Evolutionary conservation across 176 grass and related monocot species (phyloP), one percentile per base, ranked within the genome.

Genomic region (Triticum urartu): DNA sequence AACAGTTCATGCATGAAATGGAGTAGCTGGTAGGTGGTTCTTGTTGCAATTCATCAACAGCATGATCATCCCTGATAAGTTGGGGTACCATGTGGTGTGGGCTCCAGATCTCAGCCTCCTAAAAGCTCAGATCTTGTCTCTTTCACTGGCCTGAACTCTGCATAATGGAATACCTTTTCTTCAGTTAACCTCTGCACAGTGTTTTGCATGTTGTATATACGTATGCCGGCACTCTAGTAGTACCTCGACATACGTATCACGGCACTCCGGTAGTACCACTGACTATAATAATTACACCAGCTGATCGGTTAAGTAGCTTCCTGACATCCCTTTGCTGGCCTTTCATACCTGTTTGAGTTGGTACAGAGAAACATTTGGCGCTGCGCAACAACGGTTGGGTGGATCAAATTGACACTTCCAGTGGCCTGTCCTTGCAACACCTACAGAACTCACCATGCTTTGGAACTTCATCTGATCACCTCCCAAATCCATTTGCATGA

Each of bases 1-100:
- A 89, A 76, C 84, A 79, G 50, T 85, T 72, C 10, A 69, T 73
- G 39, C 79, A 42, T 82, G 61, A n/a, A 40, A 66, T 64, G 22
- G 22, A 35, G 78, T 40, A 74, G 11, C 40, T 47, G 39, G 3
- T 28, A 47, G 11, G 72, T 47, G 12, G 8, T 75, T 28, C 22
- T 22, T 75, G 42, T 75, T 48, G 72, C 42, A 75, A 12, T 75
- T 75, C 13, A 75, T 28, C 40, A 75, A 48, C 22, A 48, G 22
- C 22, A 74, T 48, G 72, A 26, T 75, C 13, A 48, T 28, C 72
- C 42, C 72, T 36, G 75, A 7, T 54, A 78, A 8, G 9, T 17
- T 7, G 34, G 58, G 64, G 5, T 3, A 52, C 69, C 69, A 64
- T 47, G 11, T 64, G n/a, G 9, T 11, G 11, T 13, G 15, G 63